Base-by-base conservation (phyloP, 2,329 filamentous ascomycete genomes). In the Samsoniella hepiali region DNA sequence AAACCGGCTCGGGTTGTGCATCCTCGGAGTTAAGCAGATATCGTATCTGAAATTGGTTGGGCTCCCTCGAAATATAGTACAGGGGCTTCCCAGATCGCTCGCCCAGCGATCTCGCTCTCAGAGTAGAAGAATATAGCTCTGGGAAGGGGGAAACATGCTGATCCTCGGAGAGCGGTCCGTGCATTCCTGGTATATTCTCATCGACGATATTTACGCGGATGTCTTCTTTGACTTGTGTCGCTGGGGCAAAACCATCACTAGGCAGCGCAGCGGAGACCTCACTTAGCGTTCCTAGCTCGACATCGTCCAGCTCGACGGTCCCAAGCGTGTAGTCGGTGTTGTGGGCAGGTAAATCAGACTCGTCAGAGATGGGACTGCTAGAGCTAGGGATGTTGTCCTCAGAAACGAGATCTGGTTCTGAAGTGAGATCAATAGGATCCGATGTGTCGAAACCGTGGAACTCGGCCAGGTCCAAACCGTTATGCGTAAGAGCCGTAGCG, bases 41-140 rank as follows among this genome's bases (percentile, higher is more conserved):
- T 11, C 34, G 38, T 2, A 57, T 15, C 7, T 13, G 9, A 5
- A 53, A 58, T 49, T 71, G 75, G 59, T 79, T 80, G 29, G 71
- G 67, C 54, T 77, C 78, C 32, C 78, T 71, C 6, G 78, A 77
- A 3, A 68, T 69, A 58, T 79, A 80, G 58, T 69, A 80, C 29
- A 78, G 76, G 9, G 64, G 64, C 57, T 79, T 79, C 1, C 76
- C 77, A 3, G 72, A 74, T 58, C 69, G 74, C 31, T 71, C 67
- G 1, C 76, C 44, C 1, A 51, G 42, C n/a, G 31, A 27, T 22
- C 17, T 15, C 3, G 32, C 42, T 38, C 17, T 31, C 3, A 11
- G 42, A 8, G 22, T 42, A 2, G 27, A 34, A 27, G 50, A 22
- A 8, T 13, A 13, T 7, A 56, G 47, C 22, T 51, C 77, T 50